Conservation (phyloP, 257 asterid genomes). For the Agastache rugosa region DNA sequence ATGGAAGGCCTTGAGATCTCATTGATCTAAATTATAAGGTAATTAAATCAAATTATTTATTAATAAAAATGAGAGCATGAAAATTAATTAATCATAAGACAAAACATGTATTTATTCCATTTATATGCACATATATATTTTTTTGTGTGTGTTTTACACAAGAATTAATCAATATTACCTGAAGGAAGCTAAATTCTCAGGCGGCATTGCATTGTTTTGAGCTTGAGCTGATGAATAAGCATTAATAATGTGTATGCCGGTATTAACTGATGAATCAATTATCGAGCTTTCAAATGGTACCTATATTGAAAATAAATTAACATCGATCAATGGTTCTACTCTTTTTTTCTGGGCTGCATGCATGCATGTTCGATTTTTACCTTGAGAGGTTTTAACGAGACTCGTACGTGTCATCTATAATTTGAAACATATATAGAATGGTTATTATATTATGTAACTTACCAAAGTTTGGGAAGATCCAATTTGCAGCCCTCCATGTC, state of each 20-base stretch:
- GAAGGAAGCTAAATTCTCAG: background rate
- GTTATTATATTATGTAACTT: background rate
- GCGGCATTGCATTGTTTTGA: background rate
- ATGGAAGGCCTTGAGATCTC: conserved; percentile 13
- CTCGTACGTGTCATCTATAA: no score
- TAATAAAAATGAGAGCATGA: no score
- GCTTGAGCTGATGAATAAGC: conserved; percentile 4
- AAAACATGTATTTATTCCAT: background rate
- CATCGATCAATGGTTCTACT: no score
- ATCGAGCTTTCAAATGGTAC: conserved; percentile 32
- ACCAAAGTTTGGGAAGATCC: conserved; percentile 32
- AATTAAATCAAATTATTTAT: background rate
- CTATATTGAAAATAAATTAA: background rate
- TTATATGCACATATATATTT: background rate
- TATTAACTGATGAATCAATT: conserved; percentile 6
- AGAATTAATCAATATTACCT: conserved; percentile 17
- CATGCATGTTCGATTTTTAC: no score
- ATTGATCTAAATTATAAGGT: background rate
- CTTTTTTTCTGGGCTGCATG: no score
- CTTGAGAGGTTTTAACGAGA: no score
- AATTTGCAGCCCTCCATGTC: conserved; percentile 8
- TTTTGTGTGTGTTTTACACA: no score
- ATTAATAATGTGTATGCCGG: background rate
- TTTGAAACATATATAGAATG: background rate
- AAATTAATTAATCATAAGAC: no score